Conservation (phyloP, 345 rosid species). For the Geranium brycei region DNA sequence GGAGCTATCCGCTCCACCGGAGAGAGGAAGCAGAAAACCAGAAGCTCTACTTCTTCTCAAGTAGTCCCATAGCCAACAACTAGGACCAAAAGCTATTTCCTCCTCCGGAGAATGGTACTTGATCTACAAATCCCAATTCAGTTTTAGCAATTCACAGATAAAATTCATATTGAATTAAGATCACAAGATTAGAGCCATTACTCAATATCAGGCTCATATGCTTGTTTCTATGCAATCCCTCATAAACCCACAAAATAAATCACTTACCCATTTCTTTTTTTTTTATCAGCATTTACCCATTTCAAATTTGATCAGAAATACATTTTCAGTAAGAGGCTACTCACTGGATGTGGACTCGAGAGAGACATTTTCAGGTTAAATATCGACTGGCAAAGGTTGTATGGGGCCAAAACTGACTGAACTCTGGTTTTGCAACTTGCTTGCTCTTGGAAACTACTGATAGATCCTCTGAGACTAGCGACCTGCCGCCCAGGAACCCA, state of each 20-base stretch:
- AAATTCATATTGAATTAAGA: background rate
- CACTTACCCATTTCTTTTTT: too few relatives aligned
- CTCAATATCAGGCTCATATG: too few relatives aligned
- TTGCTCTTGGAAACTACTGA: constrained; percentile 85
- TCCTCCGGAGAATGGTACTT: constrained; percentile 79
- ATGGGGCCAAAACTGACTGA: constrained; percentile 53
- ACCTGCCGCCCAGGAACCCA: constrained; percentile 46
- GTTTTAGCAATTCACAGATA: background rate
- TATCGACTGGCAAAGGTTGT: constrained; percentile 44
- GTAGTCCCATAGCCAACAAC: constrained; percentile 98
- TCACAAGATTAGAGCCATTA: background rate
- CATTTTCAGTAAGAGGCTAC: constrained; percentile 2
- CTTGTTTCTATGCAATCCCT: too few relatives aligned
- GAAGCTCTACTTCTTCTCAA: constrained; percentile 95
- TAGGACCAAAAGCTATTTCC: constrained; percentile 93
- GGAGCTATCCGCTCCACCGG: constrained; percentile 97
- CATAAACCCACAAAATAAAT: too few relatives aligned
- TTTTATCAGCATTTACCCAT: too few relatives aligned
- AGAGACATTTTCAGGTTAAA: constrained; percentile 56
- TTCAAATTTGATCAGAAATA: background rate
- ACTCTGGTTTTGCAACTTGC: constrained; percentile 58
- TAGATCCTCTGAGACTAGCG: constrained; percentile 79
- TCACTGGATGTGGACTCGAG: constrained; percentile 64
- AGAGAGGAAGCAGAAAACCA: constrained; percentile 93
- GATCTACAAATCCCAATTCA: constrained; percentile 32